Conservation (phyloP, 768 basidiomycete species). For the Panaeolus papilionaceus region DNA sequence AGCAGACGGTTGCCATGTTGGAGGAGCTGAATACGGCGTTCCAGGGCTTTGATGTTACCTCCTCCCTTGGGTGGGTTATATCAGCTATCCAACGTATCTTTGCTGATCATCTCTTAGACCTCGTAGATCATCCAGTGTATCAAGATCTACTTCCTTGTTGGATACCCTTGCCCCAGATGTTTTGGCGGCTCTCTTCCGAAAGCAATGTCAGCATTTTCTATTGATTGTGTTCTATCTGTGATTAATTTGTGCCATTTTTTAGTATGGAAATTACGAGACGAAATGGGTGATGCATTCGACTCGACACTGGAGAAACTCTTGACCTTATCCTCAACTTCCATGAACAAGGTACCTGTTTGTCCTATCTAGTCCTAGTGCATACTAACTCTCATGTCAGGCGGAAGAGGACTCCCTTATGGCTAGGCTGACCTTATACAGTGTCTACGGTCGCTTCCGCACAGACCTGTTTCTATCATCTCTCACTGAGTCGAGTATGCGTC, state of each 20-base stretch:
- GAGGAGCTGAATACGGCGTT: slow-evolving; percentile 67
- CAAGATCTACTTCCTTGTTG: slow-evolving; percentile 33
- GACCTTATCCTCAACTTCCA: slow-evolving; percentile 58
- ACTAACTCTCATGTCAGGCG: slow-evolving; percentile 48
- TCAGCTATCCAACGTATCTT: background rate
- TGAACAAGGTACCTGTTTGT: slow-evolving; percentile 55
- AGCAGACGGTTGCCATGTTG: slow-evolving; percentile 61
- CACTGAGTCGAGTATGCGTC: slow-evolving; percentile 81
- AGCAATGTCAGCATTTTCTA: slow-evolving; percentile 60
- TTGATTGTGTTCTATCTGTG: background rate
- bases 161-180: slow-evolving; percentile 67
- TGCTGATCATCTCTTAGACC: slow-evolving; percentile 36
- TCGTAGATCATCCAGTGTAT: slow-evolving; percentile 49
- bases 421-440: slow-evolving; percentile 77
- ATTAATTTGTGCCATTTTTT: slow-evolving; percentile 7
- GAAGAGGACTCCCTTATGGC: slow-evolving; percentile 80
- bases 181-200: slow-evolving; percentile 65
- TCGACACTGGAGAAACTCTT: slow-evolving; percentile 62
- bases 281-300: slow-evolving; percentile 56
- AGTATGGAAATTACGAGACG: slow-evolving; percentile 76
- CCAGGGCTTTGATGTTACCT: slow-evolving; percentile 52
- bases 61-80: slow-evolving; percentile 46
- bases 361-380: background rate
- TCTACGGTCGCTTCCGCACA: slow-evolving; percentile 76
- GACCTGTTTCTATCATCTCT: slow-evolving; percentile 93